Evolutionary conservation across 768 basidiomycete genomes (phyloP).

Genomic region (Kwoniella sp.): DNA sequence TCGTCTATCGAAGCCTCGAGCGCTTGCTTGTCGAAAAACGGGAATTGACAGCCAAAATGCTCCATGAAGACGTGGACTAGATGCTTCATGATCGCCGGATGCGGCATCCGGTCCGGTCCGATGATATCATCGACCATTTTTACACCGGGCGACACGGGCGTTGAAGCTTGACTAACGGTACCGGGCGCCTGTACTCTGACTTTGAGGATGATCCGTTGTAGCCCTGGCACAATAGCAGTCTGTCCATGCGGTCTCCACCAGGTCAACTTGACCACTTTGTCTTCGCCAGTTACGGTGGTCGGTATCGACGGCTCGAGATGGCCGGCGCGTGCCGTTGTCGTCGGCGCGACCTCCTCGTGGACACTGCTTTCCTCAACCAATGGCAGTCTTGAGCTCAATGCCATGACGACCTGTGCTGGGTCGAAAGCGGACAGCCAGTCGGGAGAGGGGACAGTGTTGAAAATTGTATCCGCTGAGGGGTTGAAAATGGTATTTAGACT

Average conservation of each 20-base stretch:
- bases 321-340: too few species aligned
- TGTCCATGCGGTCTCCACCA: slow-evolving; percentile 46
- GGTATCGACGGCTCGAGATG: too few species aligned
- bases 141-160: slow-evolving; percentile 5
- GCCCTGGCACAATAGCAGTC: slow-evolving; percentile 26
- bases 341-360: slow-evolving; percentile 1
- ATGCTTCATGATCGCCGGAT: slow-evolving; percentile 26
- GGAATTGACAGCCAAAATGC: slow-evolving; percentile 40
- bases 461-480: too few species aligned
- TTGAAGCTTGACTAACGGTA: slow-evolving; percentile 13
- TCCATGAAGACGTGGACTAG: slow-evolving; percentile 37
- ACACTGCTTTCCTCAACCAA: slow-evolving; percentile 30
- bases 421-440: slow-evolving; percentile 14
- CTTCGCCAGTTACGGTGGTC: not conserved
- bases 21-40: slow-evolving; percentile 25
- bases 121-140: slow-evolving; percentile 16
- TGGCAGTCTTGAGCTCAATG: slow-evolving; percentile 27
- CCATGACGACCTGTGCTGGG: slow-evolving; percentile 29
- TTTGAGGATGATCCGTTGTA: slow-evolving; percentile 39
- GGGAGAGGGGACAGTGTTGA: not conserved
- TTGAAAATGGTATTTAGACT: not conserved
- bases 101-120: slow-evolving; percentile 28
- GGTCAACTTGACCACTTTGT: slow-evolving; percentile 34
- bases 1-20: slow-evolving; percentile 24
- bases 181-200: slow-evolving; percentile 28